Evolutionary conservation across 2,329 filamentous ascomycete genomes (phyloP), one percentile per base, ranked within the genome.

Genomic region (Anthostomella pinea): DNA sequence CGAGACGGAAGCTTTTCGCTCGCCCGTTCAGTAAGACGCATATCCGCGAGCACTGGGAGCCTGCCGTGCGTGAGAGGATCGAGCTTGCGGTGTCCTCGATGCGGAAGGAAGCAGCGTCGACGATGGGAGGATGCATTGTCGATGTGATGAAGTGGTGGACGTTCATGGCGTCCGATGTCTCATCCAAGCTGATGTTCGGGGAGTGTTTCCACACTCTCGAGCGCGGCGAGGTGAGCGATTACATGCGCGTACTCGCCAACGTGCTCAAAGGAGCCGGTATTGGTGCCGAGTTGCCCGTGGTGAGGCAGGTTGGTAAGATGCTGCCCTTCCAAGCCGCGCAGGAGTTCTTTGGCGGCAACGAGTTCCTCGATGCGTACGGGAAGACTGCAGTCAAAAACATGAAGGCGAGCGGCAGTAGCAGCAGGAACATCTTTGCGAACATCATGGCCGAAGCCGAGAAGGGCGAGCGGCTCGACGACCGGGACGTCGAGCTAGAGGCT

Each of bases 91-190:
- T 27, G 9, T 7, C 6, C 25, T 8, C 8, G 25, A 27, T 27
- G 25, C 8, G 14, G 25, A 7, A 14, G 14, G 25, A 27, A 13
- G 25, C 25, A 15, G n/a, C n/a, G n/a, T n/a, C n/a, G n/a, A 14
- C 14, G 8, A 27, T 11, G 9, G 14, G 14, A 7, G 11, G 21
- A 7, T 7, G 25, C 14, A 7, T 8, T 6, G 25, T 27, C 6
- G 28, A 30, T 13, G 17, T 30, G 14, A 16, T 30, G 10, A 17
- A 30, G 28, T 30, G 28, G 28, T 30, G 28, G 28, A 30, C 28
- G 6, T 13, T 30, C 8, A 30, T 30, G 28, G 18, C 28, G 8
- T 7, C 28, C 10, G 28, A 30, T 19, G 28, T 30, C 10, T 16
- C 14, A 27, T 27, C 25, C 6, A 7, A 6, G 8, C 13, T 27